Conservation (phyloP, 1,139 yeast species). For the Starmera stellimalicola region DNA sequence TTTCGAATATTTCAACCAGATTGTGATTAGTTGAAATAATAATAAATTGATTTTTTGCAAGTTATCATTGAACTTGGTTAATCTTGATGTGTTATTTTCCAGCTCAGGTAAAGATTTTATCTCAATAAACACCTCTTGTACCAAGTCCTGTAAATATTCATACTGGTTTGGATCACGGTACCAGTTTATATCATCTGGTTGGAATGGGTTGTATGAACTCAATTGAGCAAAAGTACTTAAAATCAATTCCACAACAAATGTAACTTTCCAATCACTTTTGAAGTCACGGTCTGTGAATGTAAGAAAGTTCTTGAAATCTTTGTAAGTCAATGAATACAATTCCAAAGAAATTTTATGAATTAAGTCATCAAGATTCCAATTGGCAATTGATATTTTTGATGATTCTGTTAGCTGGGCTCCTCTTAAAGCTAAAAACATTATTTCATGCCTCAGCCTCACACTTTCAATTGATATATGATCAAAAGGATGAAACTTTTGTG, state of each 20-base stretch:
- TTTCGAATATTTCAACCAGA: conserved; percentile 10
- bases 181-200: conserved; percentile 4
- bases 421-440: conserved; percentile 6
- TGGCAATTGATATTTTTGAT: background rate
- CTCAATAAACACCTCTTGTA: conserved; percentile 8
- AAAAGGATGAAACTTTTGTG: background rate
- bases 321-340: background rate
- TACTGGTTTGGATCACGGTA: background rate
- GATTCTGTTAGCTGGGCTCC: conserved; percentile 2
- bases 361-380: background rate
- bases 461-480: conserved; percentile 6
- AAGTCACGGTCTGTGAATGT: conserved; percentile 3
- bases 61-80: conserved; percentile 5
- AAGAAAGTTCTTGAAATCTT: conserved; percentile 9
- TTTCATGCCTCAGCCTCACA: conserved; percentile 8
- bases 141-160: conserved; percentile 1
- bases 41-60: conserved; percentile 8
- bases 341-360: conserved; percentile 1
- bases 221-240: conserved; percentile 5
- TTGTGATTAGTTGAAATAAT: conserved; percentile 7
- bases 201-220: conserved; percentile 3
- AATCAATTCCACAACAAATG: conserved; percentile 3
- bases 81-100: conserved; percentile 1
- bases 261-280: conserved; percentile 4
- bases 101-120: conserved; percentile 5